Percentiles rank a stretch among this genome's conserved stretches.
These are phyloP conservation scores for Metschnikowia shivogae DNA, from an alignment of 805 yeast genomes.

Conservation along the genomic window DNA sequence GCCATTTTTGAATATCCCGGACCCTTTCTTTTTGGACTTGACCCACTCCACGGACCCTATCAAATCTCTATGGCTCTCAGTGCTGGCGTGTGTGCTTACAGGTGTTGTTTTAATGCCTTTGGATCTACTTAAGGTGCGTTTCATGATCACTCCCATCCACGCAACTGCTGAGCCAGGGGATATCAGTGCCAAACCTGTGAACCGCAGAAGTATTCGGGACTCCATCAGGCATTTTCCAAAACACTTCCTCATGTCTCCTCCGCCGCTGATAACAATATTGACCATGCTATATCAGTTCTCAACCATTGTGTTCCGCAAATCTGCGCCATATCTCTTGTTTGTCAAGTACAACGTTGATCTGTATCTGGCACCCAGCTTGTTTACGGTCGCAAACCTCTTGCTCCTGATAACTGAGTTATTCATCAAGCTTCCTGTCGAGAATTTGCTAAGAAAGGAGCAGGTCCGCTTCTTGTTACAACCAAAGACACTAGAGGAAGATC, in stretches of 20 bases:
- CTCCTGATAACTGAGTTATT: slow-evolving; percentile 67
- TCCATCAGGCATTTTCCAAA: slow-evolving; percentile 58
- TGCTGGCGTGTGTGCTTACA: slow-evolving; percentile 68
- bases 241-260: slow-evolving; percentile 55
- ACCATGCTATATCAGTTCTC: slow-evolving; percentile 62
- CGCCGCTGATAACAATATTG: slow-evolving; percentile 30
- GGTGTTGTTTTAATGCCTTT: slow-evolving; percentile 74
- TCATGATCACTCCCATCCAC: slow-evolving; percentile 66
- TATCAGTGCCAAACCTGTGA: slow-evolving; percentile 10
- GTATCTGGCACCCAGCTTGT: slow-evolving; percentile 56
- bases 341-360: slow-evolving; percentile 62
- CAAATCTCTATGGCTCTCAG: slow-evolving; percentile 60
- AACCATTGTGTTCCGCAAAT: slow-evolving; percentile 54
- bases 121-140: slow-evolving; percentile 72
- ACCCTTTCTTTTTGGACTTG: slow-evolving; percentile 80
- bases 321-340: slow-evolving; percentile 64
- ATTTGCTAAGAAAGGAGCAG: slow-evolving; percentile 80
- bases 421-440: slow-evolving; percentile 82
- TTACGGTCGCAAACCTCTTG: slow-evolving; percentile 53
- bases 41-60: slow-evolving; percentile 76
- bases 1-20: slow-evolving; percentile 78
- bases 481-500: slow-evolving; percentile 34
- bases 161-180: slow-evolving; percentile 12
- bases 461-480: slow-evolving; percentile 53
- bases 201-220: slow-evolving; percentile 66